phyloP scores from a whole-genome alignment of 495 filamentous ascomycete species.

The Jackrogersella minutella region DNA sequence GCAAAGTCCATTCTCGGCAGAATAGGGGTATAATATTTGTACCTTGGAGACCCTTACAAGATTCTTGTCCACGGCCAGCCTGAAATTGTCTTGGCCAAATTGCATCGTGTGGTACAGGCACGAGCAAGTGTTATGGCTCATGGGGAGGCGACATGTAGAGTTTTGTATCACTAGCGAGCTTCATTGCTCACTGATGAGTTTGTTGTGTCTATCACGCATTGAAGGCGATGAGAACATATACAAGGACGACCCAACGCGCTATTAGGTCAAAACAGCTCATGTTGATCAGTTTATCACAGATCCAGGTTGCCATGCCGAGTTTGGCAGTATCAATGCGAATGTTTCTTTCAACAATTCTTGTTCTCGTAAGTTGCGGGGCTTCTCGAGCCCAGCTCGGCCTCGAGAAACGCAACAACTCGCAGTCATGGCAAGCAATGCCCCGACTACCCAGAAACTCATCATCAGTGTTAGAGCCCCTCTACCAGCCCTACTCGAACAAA shows the following conservation, averaged over 20 bases:
- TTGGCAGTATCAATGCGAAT: background rate
- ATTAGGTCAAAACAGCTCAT: background rate
- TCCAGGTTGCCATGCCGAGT: background rate
- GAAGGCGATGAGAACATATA: background rate
- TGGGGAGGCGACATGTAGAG: background rate
- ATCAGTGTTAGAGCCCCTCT: background rate
- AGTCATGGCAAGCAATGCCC: background rate
- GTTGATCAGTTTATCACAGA: background rate
- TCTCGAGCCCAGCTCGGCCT: background rate
- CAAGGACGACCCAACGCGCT: background rate
- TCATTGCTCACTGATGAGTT: background rate
- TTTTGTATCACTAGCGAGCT: background rate
- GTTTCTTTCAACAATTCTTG: background rate
- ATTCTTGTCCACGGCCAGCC: too few species aligned
- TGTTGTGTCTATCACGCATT: background rate
- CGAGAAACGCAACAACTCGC: background rate
- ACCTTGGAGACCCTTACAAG: too few species aligned
- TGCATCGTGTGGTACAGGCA: too few species aligned
- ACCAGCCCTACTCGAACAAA: background rate
- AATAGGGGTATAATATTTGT: too few species aligned
- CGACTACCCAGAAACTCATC: background rate
- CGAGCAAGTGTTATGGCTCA: background rate
- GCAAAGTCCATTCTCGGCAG: too few species aligned
- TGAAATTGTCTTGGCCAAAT: too few species aligned
- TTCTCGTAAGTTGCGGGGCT: background rate